Base-by-base conservation (phyloP, 257 asterid genomes). In the Voacanga thouarsii region DNA sequence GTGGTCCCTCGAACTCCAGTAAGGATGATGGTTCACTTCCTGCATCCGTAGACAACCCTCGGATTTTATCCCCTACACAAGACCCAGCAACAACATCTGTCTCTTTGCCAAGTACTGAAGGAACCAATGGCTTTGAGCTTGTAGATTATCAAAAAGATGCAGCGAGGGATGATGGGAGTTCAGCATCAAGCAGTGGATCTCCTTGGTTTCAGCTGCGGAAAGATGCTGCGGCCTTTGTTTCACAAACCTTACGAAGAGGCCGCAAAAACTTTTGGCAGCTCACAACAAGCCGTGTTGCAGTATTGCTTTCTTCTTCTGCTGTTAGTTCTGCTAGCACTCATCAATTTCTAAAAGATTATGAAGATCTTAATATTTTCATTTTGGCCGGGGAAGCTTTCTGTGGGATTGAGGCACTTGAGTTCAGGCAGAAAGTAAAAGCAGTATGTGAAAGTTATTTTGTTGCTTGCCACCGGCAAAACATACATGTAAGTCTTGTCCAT, bases 331-430 rank as follows among this genome's bases (percentile, higher is more conserved):
- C 93, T 75, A 96, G 99, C 88, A 92, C 92, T 83, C 94, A 96
- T 83, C 98, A 96, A 71, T 96, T 96, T 87, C 81, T 96, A 90
- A 92, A 89, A 90, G 92, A 87, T 82, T 96, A 92, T 86, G 99
- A 96, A 83, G 99, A 96, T 88, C 81, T 96, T 75, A 90, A 86
- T 85, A 81, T 85, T 75, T 96, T 96, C 80, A 84, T 91, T 78
- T 87, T 96, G 83, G 96, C 97, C 59, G 99, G 99, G 86, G 99
- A 94, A 88, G 93, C 99, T 76, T 96, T 96, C 84, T 96, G 98
- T 79, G 99, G 97, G 75, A 75, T 81, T 50, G 95, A 96, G 88
- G 99, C 98, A 66, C 83, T 86, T 84, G 99, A 96, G 75, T 96
- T 96, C 86, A 93, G 99, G 85, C 97, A 92, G 90, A 96, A 92